phyloP scores from a whole-genome alignment of 2,329 filamentous ascomycete species.

The Cordyceps farinosa region DNA sequence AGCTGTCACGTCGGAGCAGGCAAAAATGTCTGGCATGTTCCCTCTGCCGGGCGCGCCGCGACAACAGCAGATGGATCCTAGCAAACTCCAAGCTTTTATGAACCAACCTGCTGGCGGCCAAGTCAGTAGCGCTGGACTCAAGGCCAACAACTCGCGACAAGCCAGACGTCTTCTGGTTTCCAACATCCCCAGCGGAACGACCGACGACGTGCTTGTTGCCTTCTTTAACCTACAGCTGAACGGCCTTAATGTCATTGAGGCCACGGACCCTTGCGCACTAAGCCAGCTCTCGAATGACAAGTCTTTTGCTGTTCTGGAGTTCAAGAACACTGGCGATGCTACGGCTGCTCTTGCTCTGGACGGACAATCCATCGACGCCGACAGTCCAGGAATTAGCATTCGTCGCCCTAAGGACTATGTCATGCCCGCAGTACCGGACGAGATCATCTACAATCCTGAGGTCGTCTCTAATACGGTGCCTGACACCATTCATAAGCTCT shows the following conservation, averaged over 20 bases:
- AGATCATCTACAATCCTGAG: conserved; percentile 69
- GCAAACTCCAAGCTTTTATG: conserved; percentile 92
- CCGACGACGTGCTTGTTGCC: conserved; percentile 69
- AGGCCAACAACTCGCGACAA: conserved; percentile 89
- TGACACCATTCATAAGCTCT: conserved; percentile 93
- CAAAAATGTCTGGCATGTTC: conserved; percentile 99
- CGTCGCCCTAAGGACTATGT: conserved; percentile 95
- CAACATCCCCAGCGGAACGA: conserved; percentile 71
- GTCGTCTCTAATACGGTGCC: conserved; percentile 77
- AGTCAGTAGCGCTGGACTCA: conserved; percentile 72
- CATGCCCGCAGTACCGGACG: conserved; percentile 74
- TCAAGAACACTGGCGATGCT: conserved; percentile 80
- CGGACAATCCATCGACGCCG: conserved; percentile 80
- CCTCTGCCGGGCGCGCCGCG: conserved; percentile 91
- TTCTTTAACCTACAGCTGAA: conserved; percentile 98
- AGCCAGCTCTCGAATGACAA: conserved; percentile 77
- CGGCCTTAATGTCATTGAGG: conserved; percentile 86
- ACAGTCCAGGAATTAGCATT: conserved; percentile 65
- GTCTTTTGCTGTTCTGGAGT: conserved; percentile 84
- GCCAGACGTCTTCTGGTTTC: conserved; percentile 86
- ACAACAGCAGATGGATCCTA: conserved; percentile 92
- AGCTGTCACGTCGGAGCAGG: conserved; percentile 96
- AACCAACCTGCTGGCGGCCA: conserved; percentile 71
- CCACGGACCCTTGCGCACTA: conserved; percentile 77
- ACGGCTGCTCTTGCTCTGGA: conserved; percentile 89